phyloP scores from a whole-genome alignment of 1,284 basidiomycete species.

The Neonothopanus nambi region DNA sequence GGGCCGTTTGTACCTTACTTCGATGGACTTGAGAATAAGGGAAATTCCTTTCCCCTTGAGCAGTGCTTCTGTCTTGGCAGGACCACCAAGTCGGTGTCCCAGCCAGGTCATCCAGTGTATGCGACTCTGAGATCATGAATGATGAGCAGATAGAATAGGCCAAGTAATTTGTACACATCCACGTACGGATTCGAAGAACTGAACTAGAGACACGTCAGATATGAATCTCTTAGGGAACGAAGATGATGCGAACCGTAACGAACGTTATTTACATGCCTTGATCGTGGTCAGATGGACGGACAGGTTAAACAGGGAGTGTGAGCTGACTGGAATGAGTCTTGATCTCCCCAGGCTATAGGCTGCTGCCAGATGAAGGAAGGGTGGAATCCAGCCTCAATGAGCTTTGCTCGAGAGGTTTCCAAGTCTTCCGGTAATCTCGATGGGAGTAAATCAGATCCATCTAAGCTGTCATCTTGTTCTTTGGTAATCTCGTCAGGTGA shows the following conservation, averaged over 20 bases:
- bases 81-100: conserved; percentile 60
- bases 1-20: conserved; percentile 63
- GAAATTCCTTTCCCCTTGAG: conserved; percentile 62
- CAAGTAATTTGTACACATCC: too few relatives aligned
- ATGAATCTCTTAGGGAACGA: background rate
- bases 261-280: conserved; percentile 76
- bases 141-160: background rate
- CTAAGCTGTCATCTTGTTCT: too few relatives aligned
- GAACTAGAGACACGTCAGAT: conserved; percentile 34
- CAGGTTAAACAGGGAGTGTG: background rate
- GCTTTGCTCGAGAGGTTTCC: conserved; percentile 41
- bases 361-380: conserved; percentile 70
- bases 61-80: conserved; percentile 52
- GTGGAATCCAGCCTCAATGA: conserved; percentile 56
- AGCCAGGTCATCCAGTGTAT: conserved; percentile 63
- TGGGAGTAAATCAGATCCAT: too few relatives aligned
- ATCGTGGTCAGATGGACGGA: background rate
- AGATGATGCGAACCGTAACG: conserved; percentile 53
- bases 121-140: conserved; percentile 43
- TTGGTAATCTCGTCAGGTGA: conserved; percentile 45
- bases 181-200: conserved; percentile 68
- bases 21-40: conserved; percentile 70
- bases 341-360: conserved; percentile 71
- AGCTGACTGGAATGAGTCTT: conserved; percentile 70
- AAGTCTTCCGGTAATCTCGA: too few relatives aligned